These are phyloP conservation scores for Stereum hirsutum DNA, from an alignment of 1,284 basidiomycete genomes.

Conservation along the genomic window DNA sequence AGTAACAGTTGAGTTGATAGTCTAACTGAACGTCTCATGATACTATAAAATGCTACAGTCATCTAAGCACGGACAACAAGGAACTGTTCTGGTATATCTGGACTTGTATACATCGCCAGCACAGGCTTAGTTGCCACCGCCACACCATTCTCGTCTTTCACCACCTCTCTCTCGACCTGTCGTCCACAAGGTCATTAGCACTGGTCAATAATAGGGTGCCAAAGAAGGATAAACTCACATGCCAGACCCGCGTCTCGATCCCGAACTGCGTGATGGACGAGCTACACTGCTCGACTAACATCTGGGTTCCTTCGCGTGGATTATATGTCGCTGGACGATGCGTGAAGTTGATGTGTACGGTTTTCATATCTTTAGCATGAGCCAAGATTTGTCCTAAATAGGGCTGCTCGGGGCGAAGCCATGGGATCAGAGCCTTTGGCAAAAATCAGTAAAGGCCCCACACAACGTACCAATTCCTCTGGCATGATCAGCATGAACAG, in stretches of 20 bases:
- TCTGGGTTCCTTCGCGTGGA: conserved; percentile 14
- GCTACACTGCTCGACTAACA: conserved; percentile 20
- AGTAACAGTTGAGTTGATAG: no score
- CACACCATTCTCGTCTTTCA: conserved; percentile 24
- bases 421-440: no score
- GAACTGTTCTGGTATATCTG: conserved; percentile 65
- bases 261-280: conserved; percentile 25
- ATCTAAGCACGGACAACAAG: conserved; percentile 49
- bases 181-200: not conserved
- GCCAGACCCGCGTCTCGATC: conserved; percentile 33
- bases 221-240: conserved; percentile 27
- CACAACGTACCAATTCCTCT: not conserved
- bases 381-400: conserved; percentile 19
- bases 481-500: not conserved
- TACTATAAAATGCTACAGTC: no score
- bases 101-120: conserved; percentile 47
- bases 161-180: conserved; percentile 40
- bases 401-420: conserved; percentile 23
- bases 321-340: conserved; percentile 17
- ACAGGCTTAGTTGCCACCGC: conserved; percentile 24
- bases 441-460: no score
- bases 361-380: conserved; percentile 29
- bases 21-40: no score
- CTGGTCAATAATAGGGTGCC: not conserved
- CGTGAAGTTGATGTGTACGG: conserved; percentile 43